A percentile compares a stretch with the other conserved stretches of the same genome.
These are phyloP conservation scores for Coemansia sp. DNA, from an alignment of 192 early-diverging fungal genomes.

Conservation along the genomic window DNA sequence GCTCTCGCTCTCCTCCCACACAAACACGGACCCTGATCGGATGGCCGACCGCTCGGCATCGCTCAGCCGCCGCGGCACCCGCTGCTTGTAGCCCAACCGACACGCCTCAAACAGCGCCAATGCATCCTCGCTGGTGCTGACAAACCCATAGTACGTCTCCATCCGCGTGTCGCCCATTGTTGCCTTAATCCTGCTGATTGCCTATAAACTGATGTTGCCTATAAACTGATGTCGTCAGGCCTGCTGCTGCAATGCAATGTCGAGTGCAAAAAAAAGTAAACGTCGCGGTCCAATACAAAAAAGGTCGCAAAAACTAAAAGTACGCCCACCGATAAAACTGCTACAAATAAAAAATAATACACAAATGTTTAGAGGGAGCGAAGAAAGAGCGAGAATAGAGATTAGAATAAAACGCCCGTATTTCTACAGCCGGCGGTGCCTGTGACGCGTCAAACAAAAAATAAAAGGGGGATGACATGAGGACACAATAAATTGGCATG, in stretches of 20 bases:
- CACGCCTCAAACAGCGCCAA: slow-evolving; percentile 89
- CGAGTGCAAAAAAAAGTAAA: background rate
- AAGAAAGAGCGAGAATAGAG: slow-evolving; percentile 3
- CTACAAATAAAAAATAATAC: slow-evolving; percentile 14
- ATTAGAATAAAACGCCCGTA: background rate
- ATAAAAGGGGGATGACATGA: background rate
- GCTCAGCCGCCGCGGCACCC: slow-evolving; percentile 78
- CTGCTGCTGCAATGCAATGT: background rate
- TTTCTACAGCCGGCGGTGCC: background rate
- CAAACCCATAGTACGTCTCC: slow-evolving; percentile 82
- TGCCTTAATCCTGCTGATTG: background rate
- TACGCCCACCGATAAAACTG: background rate
- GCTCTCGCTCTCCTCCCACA: slow-evolving; percentile 88
- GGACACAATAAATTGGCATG: too few species aligned
- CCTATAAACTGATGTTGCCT: too few species aligned
- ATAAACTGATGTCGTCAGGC: too few species aligned
- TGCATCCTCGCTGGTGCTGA: slow-evolving; percentile 85
- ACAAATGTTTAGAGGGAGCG: background rate
- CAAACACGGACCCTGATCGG: slow-evolving; percentile 83
- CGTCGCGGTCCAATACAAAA: background rate
- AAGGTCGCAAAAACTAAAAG: background rate
- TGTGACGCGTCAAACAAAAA: slow-evolving; percentile 1
- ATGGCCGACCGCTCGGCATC: slow-evolving; percentile 81
- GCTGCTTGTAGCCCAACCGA: slow-evolving; percentile 67
- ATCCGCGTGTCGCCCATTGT: slow-evolving; percentile 58